These are phyloP conservation scores for Cordia subcordata DNA, from an alignment of 257 asterid genomes.

Conservation along the genomic window DNA sequence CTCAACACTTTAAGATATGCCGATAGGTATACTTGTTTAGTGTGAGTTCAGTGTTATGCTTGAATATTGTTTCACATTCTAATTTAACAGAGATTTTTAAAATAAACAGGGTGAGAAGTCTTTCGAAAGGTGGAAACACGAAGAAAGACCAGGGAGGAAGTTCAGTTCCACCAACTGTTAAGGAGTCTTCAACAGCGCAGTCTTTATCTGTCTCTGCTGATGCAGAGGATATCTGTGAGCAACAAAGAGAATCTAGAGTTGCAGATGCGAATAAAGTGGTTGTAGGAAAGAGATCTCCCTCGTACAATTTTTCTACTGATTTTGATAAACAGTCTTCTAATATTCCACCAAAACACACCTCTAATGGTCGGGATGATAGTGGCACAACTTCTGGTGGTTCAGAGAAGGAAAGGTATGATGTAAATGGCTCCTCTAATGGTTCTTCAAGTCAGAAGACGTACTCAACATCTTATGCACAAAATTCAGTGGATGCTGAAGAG, in stretches of 20 bases:
- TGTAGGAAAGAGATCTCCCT: constrained; percentile 50
- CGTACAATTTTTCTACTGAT: constrained; percentile 41
- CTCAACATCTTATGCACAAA: constrained; percentile 37
- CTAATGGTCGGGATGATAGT: constrained; percentile 53
- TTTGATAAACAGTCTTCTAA: constrained; percentile 45
- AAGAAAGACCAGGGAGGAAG: constrained; percentile 60
- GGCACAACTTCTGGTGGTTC: constrained; percentile 31
- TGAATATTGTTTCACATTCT: constrained; percentile 1
- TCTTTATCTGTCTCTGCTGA: constrained; percentile 44
- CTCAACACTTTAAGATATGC: constrained; percentile 97
- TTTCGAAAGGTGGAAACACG: constrained; percentile 78
- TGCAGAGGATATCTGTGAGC: constrained; percentile 53
- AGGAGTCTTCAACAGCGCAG: constrained; percentile 59
- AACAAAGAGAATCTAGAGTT: constrained; percentile 48
- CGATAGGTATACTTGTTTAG: constrained; percentile 46
- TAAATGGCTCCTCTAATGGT: constrained; percentile 35
- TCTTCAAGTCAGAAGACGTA: constrained; percentile 51
- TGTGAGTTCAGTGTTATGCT: background rate
- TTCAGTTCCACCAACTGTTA: constrained; percentile 45
- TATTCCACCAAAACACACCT: constrained; percentile 38
- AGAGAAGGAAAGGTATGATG: constrained; percentile 47
- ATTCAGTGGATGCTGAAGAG: constrained; percentile 52
- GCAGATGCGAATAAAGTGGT: constrained; percentile 48
- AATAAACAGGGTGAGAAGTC: constrained; percentile 83
- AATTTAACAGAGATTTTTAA: constrained; percentile 16